These are phyloP conservation scores for Candida cerambycidarum DNA, from an alignment of 805 yeast genomes.

Conservation along the genomic window DNA sequence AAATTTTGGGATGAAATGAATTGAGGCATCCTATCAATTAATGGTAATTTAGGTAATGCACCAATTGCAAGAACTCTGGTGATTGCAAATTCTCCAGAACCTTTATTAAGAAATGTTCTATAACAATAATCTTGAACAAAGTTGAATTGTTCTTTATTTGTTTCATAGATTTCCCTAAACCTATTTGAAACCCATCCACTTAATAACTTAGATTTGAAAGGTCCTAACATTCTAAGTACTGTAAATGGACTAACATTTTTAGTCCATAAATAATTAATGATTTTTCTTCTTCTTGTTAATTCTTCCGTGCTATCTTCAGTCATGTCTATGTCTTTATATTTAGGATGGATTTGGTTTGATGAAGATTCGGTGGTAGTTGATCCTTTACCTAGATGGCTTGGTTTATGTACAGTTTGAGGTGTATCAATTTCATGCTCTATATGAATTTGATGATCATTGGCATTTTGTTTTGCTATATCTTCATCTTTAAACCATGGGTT, in stretches of 20 bases:
- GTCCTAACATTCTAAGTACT: constrained; percentile 50
- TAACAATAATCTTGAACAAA: constrained; percentile 54
- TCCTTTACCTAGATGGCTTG: no score
- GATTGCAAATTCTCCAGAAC: constrained; percentile 65
- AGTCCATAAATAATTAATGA: constrained; percentile 50
- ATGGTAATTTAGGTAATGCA: constrained; percentile 56
- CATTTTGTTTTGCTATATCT: constrained; percentile 18
- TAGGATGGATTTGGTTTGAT: no score
- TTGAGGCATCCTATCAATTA: constrained; percentile 50
- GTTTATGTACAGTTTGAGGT: constrained; percentile 5
- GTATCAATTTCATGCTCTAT: constrained; percentile 15
- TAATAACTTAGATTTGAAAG: constrained; percentile 50
- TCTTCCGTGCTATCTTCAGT: constrained; percentile 12
- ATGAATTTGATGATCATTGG: constrained; percentile 12
- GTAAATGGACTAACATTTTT: constrained; percentile 55
- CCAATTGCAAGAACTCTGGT: constrained; percentile 61
- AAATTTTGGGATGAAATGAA: constrained; percentile 39
- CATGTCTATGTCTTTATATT: constrained; percentile 12
- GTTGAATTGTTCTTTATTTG: constrained; percentile 33
- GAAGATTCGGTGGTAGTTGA: no score
- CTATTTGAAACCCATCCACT: constrained; percentile 53
- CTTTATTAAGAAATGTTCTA: constrained; percentile 51
- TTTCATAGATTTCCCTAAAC: constrained; percentile 40
- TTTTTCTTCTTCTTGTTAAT: constrained; percentile 24
- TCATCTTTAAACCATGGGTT: constrained; percentile 13